A percentile compares a stretch with the other conserved stretches of the same genome.
These are phyloP conservation scores for Xylaria sp. DNA, from an alignment of 2,329 filamentous ascomycete genomes.

Conservation along the genomic window DNA sequence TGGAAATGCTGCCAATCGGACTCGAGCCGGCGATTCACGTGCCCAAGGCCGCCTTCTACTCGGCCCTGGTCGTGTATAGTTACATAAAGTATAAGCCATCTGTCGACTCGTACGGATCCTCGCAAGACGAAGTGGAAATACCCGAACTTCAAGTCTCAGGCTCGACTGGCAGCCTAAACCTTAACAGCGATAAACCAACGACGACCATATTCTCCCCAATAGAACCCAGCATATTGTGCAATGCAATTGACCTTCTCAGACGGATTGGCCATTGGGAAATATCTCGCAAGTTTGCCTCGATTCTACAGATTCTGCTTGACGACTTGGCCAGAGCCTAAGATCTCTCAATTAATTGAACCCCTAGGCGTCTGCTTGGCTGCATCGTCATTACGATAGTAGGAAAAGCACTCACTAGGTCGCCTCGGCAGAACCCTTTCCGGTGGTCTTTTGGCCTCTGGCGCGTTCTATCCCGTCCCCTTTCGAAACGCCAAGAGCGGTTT, in stretches of 20 bases:
- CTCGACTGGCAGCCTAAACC: conserved; percentile 1
- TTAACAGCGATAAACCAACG: conserved; percentile 11
- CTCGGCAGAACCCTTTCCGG: not conserved
- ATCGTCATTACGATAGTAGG: not conserved
- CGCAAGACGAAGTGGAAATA: conserved; percentile 19
- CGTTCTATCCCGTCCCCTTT: not conserved
- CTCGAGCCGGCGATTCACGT: conserved; percentile 27
- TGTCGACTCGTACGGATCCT: conserved; percentile 12
- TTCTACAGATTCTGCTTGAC: conserved; percentile 23
- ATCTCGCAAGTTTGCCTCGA: conserved; percentile 26
- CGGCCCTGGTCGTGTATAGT: conserved; percentile 23
- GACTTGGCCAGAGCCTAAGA: conserved; percentile 21
- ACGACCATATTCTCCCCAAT: conserved; percentile 18
- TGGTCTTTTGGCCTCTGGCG: not conserved
- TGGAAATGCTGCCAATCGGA: conserved; percentile 26
- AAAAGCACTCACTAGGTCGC: not conserved
- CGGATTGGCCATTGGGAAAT: conserved; percentile 28
- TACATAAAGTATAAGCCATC: conserved; percentile 25
- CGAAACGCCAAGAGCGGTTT: not conserved
- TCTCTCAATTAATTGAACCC: not conserved
- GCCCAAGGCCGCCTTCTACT: conserved; percentile 26
- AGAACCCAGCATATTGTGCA: conserved; percentile 25
- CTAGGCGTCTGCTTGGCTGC: no score
- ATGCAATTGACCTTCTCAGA: conserved; percentile 25
- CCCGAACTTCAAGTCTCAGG: conserved; percentile 21